These are phyloP conservation scores for Flaveria sonorensis DNA, from an alignment of 129 eudicot species.

Conservation along the genomic window DNA sequence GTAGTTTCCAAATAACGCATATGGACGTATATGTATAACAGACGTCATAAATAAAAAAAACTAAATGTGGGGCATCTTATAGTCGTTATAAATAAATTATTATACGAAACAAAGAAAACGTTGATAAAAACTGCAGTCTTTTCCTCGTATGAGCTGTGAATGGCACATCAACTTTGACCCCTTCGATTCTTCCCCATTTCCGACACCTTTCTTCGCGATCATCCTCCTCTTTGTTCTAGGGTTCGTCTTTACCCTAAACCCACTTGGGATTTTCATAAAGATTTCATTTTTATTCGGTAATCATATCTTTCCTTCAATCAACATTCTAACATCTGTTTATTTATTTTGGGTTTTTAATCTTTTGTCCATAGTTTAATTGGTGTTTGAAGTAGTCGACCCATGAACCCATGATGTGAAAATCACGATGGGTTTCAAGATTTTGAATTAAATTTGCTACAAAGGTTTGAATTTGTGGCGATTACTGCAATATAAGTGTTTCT, in stretches of 20 bases:
- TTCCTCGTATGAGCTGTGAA: conserved; percentile 13
- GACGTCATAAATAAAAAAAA: not conserved
- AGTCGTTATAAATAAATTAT: too few species aligned
- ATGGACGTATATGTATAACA: too few species aligned
- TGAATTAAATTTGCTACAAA: not conserved
- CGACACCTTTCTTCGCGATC: conserved; percentile 20
- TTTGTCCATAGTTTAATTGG: not conserved
- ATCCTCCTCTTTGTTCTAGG: not conserved
- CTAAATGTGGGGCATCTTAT: not conserved
- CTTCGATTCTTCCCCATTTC: conserved; percentile 11
- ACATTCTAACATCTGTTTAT: not conserved
- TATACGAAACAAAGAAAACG: not conserved
- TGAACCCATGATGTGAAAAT: conserved; percentile 14
- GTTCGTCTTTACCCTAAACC: not conserved
- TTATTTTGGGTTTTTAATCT: not conserved
- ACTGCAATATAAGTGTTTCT: not conserved
- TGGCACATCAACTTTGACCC: conserved; percentile 28
- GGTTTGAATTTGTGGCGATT: not conserved
- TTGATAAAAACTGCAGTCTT: conserved; percentile 9
- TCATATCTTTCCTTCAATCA: not conserved
- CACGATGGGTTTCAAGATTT: not conserved
- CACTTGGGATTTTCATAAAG: conserved; percentile 18
- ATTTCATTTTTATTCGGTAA: conserved; percentile 6
- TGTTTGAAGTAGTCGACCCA: conserved; percentile 11
- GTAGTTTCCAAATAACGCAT: too few species aligned